Base-by-base conservation (phyloP, 441 rosid genomes). In the Corymbia calophylla region DNA sequence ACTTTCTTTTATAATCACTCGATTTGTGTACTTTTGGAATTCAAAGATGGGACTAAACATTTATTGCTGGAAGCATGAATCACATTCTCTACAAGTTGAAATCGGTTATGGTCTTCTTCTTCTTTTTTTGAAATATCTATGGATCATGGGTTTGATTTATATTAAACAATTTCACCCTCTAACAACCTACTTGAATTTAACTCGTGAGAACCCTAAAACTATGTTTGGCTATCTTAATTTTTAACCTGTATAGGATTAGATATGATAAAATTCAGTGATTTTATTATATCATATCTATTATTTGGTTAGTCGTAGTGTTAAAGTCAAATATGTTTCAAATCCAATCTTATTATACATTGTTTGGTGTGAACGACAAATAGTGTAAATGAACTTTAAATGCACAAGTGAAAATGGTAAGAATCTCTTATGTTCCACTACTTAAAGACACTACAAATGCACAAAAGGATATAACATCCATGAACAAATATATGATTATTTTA, bases 31-130 rank as follows among this genome's bases (percentile, higher is more conserved):
- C 39, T 73, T 39, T 73, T 15, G 49, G 2, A 35, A 35, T 0
- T 2, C 16, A 39, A 39, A 19, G 14, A 32, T 3, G 5, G 0
- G 39, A 8, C 3, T 66, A 1, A 53, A 66, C 16, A 29, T 66
- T 31, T 66, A 31, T 66, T 3, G 8, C 1, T 3, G 4, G 27
- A 68, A 0, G 1, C 3, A 1, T 18, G 14, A 32, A 32, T 32
- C 18, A 31, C 47, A 35, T 18, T 70, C 1, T 70, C 2, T 18
- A 70, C 5, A 0, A 0, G 7, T 3, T 3, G 48, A 32, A 10
- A 17, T 68, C 3, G 21, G 39, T 32, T 32, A 7, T 31, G 8
- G 11, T 16, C 21, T 31, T 66, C 19, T 11, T 31, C 16, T 66
- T 68, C 32, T 17, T 17, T 58, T 56, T 56, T 56, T 23, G n/a